Evolutionary conservation across 23 red algal genomes (phyloP).

Genomic region (Gracilaria gracilis): DNA sequence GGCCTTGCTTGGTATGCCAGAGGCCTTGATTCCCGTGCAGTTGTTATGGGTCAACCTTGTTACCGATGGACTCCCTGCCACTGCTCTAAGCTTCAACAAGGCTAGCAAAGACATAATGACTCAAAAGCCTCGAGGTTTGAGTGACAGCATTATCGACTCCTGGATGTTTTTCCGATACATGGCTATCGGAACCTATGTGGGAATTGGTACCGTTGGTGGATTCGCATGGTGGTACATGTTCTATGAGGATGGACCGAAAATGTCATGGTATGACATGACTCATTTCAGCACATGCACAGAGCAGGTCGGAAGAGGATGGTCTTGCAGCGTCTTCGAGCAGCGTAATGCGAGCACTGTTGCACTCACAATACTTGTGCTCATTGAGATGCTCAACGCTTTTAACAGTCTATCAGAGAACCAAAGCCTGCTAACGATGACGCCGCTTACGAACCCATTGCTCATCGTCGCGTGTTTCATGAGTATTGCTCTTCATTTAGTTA

Average conservation of each 20-base stretch:
- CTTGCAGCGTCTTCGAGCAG: conserved; percentile 80
- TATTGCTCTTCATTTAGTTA: conserved; percentile 85
- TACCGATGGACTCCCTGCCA: conserved; percentile 97
- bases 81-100: conserved; percentile 95
- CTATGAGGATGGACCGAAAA: conserved; percentile 82
- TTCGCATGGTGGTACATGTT: conserved; percentile 98
- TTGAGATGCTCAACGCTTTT: conserved; percentile 99
- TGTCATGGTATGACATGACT: conserved; percentile 88
- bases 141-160: conserved; percentile 86
- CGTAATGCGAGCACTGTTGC: conserved; percentile 86
- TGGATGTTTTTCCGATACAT: conserved; percentile 97
- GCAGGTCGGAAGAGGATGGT: conserved; percentile 61
- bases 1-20: conserved; percentile 88
- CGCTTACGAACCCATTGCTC: conserved; percentile 88
- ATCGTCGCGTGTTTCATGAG: conserved; percentile 83
- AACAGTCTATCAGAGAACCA: conserved; percentile 97
- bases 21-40: conserved; percentile 97
- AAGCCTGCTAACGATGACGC: conserved; percentile 81
- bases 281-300: conserved; percentile 71
- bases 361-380: conserved; percentile 88
- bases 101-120: conserved; percentile 90
- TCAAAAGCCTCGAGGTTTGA: conserved; percentile 83
- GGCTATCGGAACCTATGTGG: conserved; percentile 95
- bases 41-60: conserved; percentile 99
- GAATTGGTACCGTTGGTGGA: conserved; percentile 92